phyloP scores from a whole-genome alignment of 345 rosid genomes.

The Lumnitzera littorea region DNA sequence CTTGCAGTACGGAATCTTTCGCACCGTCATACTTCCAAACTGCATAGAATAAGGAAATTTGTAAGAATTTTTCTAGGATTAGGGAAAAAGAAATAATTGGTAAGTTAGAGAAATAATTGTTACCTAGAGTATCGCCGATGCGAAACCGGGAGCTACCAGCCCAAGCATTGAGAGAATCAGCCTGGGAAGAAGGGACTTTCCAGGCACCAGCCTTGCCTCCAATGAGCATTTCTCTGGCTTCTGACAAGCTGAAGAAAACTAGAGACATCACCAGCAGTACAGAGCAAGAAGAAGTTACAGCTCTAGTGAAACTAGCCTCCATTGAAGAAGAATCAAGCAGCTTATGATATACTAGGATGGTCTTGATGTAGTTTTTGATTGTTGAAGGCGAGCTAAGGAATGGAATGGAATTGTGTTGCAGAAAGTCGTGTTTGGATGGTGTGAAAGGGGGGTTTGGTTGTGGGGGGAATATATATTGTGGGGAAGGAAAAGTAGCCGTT shows the following conservation, averaged over 20 bases:
- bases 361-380: too few species aligned
- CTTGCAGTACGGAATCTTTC: conserved; percentile 72
- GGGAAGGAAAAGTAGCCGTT: too few species aligned
- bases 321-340: too few species aligned
- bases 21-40: conserved; percentile 65
- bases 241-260: conserved; percentile 15
- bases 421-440: too few species aligned
- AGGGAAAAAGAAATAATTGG: background rate
- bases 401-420: too few species aligned
- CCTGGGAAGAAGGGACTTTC: conserved; percentile 55
- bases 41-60: conserved; percentile 5
- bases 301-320: conserved; percentile 9
- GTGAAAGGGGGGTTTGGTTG: too few species aligned
- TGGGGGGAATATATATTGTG: too few species aligned
- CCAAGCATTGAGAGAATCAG: conserved; percentile 76
- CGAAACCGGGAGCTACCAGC: conserved; percentile 55
- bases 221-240: conserved; percentile 39
- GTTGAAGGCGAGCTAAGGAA: too few species aligned
- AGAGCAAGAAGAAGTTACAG: conserved; percentile 11
- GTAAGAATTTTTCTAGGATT: background rate
- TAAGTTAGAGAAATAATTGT: too few species aligned
- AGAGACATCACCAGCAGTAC: conserved; percentile 14
- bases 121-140: conserved; percentile 60
- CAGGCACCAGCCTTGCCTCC: conserved; percentile 48
- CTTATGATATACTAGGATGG: too few species aligned